These are phyloP conservation scores for Fusarium ambrosium DNA, from an alignment of 2,329 filamentous ascomycete species.

Conservation along the genomic window DNA sequence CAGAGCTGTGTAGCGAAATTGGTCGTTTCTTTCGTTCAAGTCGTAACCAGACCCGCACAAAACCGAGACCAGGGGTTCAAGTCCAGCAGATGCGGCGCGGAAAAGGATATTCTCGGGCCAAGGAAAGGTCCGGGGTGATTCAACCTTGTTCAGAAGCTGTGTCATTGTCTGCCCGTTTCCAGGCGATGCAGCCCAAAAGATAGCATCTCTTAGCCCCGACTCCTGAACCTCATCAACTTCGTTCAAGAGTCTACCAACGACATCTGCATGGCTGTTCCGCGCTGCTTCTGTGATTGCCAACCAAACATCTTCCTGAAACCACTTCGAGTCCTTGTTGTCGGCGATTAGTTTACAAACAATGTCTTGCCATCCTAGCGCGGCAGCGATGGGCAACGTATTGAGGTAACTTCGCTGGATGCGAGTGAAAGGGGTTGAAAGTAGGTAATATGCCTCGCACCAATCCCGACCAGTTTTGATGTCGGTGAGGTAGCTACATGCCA, in stretches of 20 bases:
- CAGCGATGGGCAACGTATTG: neutral
- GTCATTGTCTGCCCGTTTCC: neutral
- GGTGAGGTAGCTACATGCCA: neutral
- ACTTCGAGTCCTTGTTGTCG: neutral
- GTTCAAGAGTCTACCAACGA: neutral
- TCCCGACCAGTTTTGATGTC: no score
- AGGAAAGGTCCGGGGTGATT: neutral
- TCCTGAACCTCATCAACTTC: neutral
- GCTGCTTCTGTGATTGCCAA: conserved; percentile 4
- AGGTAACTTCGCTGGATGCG: neutral
- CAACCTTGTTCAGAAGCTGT: neutral
- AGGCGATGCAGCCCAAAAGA: neutral
- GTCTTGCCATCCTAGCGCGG: neutral
- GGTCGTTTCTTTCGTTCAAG: neutral
- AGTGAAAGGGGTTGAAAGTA: conserved; percentile 3
- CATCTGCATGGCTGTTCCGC: neutral
- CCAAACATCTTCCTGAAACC: neutral
- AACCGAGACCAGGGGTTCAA: neutral
- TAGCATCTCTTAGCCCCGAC: neutral
- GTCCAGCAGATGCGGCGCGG: neutral
- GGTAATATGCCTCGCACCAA: neutral
- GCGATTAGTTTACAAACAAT: neutral
- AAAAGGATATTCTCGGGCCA: neutral
- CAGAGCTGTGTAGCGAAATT: neutral
- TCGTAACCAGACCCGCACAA: neutral